A percentile compares a stretch with the other conserved stretches of the same genome.
Conservation (phyloP, 176 grass and related monocot genomes). For the Oryza meridionalis region DNA sequence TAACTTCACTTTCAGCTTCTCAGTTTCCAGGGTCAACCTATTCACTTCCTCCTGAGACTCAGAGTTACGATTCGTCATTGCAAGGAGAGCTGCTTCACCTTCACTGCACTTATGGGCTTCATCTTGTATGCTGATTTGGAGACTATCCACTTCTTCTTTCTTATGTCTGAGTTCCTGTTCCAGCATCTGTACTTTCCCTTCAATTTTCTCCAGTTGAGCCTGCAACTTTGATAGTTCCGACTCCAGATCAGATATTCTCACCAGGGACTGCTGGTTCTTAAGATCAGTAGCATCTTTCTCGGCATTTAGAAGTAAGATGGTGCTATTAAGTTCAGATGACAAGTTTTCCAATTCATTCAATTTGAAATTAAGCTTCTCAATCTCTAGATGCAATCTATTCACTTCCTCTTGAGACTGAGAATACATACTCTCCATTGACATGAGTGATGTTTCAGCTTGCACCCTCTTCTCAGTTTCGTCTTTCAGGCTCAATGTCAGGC, state of each 20-base stretch:
- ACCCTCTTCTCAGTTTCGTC: conserved; percentile 47
- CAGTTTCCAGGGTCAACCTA: conserved; percentile 45
- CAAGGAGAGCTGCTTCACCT: conserved; percentile 47
- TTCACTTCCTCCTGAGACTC: conserved; percentile 54
- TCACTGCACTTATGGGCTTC: conserved; percentile 47
- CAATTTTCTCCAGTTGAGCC: conserved; percentile 53
- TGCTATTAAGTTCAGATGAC: conserved; percentile 44
- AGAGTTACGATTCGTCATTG: conserved; percentile 40
- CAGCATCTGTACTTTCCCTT: conserved; percentile 48
- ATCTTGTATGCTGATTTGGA: conserved; percentile 48
- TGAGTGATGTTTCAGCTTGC: conserved; percentile 44
- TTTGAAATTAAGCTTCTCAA: conserved; percentile 62
- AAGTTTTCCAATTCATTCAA: conserved; percentile 50
- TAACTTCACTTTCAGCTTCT: conserved; percentile 55
- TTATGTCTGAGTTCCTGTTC: conserved; percentile 57
- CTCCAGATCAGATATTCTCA: conserved; percentile 45
- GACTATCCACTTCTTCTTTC: conserved; percentile 50
- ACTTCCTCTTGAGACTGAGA: conserved; percentile 55
- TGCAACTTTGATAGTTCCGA: conserved; percentile 47
- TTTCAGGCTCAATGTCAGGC: conserved; percentile 46
- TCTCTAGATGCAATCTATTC: conserved; percentile 48
- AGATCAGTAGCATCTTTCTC: conserved; percentile 51
- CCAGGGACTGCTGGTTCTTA: conserved; percentile 40
- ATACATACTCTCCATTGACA: conserved; percentile 50
- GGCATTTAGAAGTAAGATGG: conserved; percentile 40